Evolutionary conservation across 2,329 filamentous ascomycete species (phyloP).

Genomic region (Sclerotinia spermophila): DNA sequence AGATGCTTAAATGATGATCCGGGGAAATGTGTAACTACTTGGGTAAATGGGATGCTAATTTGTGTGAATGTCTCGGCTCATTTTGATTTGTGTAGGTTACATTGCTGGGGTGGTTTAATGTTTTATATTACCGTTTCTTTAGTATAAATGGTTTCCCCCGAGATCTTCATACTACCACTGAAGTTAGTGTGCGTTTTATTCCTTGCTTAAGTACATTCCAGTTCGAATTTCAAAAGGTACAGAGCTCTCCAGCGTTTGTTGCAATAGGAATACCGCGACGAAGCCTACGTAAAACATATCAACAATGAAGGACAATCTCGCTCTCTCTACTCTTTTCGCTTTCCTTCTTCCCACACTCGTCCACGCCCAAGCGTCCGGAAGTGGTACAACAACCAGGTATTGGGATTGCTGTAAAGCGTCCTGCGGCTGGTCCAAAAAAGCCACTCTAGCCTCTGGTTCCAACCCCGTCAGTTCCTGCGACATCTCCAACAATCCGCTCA

Average conservation of each 20-base stretch:
- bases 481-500: conserved; percentile 52
- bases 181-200: neutral
- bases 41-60: neutral
- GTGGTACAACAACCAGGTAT: conserved; percentile 42
- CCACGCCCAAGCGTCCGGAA: conserved; percentile 27
- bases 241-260: neutral
- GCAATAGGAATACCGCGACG: neutral
- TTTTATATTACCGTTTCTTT: neutral
- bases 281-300: neutral
- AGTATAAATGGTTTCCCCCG: neutral
- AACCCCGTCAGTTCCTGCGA: conserved; percentile 33
- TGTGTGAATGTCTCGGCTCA: neutral
- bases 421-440: conserved; percentile 59
- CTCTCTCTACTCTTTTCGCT: conserved; percentile 15
- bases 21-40: neutral
- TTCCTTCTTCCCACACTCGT: conserved; percentile 27
- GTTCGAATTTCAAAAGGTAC: neutral
- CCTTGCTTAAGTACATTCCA: neutral
- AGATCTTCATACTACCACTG: neutral
- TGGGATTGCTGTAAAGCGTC: conserved; percentile 72
- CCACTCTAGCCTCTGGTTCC: conserved; percentile 41
- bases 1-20: neutral
- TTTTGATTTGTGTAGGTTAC: neutral
- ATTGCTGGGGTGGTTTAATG: neutral
- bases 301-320: neutral